These are phyloP conservation scores for Sordariomycetes sp. DNA, from an alignment of 2,329 filamentous ascomycete species.

Conservation along the genomic window DNA sequence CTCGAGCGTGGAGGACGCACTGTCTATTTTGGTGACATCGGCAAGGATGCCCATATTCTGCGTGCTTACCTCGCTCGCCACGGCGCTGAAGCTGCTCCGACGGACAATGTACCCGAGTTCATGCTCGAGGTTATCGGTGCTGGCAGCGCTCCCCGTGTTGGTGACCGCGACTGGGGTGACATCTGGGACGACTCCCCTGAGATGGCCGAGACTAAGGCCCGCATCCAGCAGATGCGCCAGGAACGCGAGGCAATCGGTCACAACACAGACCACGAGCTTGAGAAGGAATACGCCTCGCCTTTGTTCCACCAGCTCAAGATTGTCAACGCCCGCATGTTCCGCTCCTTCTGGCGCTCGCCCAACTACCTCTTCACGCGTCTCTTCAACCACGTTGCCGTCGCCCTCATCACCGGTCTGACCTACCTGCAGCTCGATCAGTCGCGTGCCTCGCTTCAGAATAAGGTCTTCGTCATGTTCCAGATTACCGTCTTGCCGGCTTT, in stretches of 20 bases:
- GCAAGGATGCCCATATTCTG: slow-evolving; percentile 62
- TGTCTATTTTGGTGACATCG: slow-evolving; percentile 82
- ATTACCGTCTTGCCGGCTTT: slow-evolving; percentile 75
- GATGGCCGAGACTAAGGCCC: slow-evolving; percentile 54
- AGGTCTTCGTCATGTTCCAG: slow-evolving; percentile 86
- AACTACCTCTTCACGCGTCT: slow-evolving; percentile 85
- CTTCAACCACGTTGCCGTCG: slow-evolving; percentile 75
- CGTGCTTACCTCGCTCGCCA: slow-evolving; percentile 52
- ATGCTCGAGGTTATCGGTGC: slow-evolving; percentile 82
- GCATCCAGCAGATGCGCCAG: slow-evolving; percentile 58
- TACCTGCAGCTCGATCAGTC: slow-evolving; percentile 73
- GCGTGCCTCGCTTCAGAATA: slow-evolving; percentile 69
- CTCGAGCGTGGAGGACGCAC: slow-evolving; percentile 70
- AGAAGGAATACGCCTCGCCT: slow-evolving; percentile 78
- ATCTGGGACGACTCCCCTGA: slow-evolving; percentile 70
- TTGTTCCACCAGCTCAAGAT: slow-evolving; percentile 69
- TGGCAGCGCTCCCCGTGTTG: slow-evolving; percentile 62
- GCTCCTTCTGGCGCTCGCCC: slow-evolving; percentile 75
- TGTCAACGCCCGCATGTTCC: slow-evolving; percentile 63
- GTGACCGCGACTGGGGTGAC: slow-evolving; percentile 69
- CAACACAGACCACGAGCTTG: slow-evolving; percentile 38
- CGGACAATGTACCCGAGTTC: slow-evolving; percentile 60
- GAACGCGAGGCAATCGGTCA: slow-evolving; percentile 35
- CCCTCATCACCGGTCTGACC: slow-evolving; percentile 68
- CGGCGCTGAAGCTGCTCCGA: slow-evolving; percentile 48